Conservation (phyloP, 2,329 filamentous ascomycete genomes). For the Penicillium capsulatum region DNA sequence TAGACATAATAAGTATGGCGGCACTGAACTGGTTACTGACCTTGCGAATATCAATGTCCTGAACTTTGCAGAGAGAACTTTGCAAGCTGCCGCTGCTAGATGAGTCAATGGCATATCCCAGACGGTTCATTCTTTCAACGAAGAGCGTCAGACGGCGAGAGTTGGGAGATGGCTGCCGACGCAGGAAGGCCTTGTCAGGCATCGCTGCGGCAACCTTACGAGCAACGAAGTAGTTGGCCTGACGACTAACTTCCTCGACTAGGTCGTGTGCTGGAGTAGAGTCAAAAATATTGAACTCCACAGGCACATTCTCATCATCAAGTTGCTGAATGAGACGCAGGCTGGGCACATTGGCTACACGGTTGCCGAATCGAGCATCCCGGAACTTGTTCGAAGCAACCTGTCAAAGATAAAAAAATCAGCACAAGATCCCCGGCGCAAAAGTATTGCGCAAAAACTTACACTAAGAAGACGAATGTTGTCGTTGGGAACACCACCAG, state of each 20-base stretch:
- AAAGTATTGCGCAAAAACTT: constrained; percentile 36
- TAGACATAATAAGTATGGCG: neutral
- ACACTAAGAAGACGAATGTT: constrained; percentile 77
- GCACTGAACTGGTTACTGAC: constrained; percentile 27
- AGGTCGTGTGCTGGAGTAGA: constrained; percentile 84
- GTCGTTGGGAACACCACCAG: constrained; percentile 64
- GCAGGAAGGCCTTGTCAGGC: constrained; percentile 87
- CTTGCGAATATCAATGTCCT: constrained; percentile 84
- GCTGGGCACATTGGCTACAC: constrained; percentile 73
- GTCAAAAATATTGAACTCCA: constrained; percentile 94
- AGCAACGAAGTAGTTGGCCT: constrained; percentile 84
- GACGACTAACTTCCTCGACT: constrained; percentile 91
- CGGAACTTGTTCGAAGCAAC: constrained; percentile 85
- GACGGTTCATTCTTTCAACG: constrained; percentile 83
- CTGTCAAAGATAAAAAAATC: too few relatives aligned
- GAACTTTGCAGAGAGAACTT: constrained; percentile 90
- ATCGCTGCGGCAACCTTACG: constrained; percentile 74
- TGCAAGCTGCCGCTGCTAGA: constrained; percentile 86
- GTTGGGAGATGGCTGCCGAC: constrained; percentile 80
- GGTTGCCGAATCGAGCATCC: constrained; percentile 76
- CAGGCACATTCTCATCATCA: constrained; percentile 96
- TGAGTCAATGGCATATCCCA: constrained; percentile 85
- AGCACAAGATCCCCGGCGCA: too few relatives aligned
- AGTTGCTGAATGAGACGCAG: constrained; percentile 87
- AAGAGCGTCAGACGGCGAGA: constrained; percentile 84